These are phyloP conservation scores for Apophysomyces trapeziformis DNA, from an alignment of 371 early-diverging fungal species.

Conservation along the genomic window DNA sequence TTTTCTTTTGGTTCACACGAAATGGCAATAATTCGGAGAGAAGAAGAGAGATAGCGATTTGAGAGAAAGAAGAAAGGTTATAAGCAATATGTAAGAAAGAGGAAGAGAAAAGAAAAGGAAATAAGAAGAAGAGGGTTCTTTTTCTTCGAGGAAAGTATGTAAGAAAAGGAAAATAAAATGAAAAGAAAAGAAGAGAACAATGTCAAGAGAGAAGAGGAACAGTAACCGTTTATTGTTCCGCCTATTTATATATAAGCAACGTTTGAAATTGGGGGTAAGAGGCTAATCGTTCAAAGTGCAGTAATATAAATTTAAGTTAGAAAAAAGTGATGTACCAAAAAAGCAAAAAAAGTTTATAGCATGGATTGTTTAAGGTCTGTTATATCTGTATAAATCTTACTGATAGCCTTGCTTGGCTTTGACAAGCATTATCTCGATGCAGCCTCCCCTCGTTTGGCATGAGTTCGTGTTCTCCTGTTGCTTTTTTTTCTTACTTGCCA, in stretches of 20 bases:
- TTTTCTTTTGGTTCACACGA: not conserved
- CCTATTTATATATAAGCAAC: too few species aligned
- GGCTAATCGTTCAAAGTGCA: too few species aligned
- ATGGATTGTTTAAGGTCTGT: not conserved
- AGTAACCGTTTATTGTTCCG: too few species aligned
- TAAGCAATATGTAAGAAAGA: slow-evolving; percentile 18
- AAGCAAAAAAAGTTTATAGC: too few species aligned
- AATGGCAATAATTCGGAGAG: slow-evolving; percentile 1
- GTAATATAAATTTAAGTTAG: too few species aligned
- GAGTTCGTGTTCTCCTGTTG: not conserved
- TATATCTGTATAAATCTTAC: not conserved
- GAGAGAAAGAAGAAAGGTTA: slow-evolving; percentile 13
- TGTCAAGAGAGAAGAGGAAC: not conserved
- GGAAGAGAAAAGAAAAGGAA: slow-evolving; percentile 19
- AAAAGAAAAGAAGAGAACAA: slow-evolving; percentile 1
- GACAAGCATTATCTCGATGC: not conserved
- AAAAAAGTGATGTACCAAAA: too few species aligned
- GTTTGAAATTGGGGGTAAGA: too few species aligned
- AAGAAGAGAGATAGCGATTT: slow-evolving; percentile 5
- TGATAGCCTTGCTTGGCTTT: not conserved
- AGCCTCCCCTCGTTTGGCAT: not conserved
- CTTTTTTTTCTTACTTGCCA: not conserved
- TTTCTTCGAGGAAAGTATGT: slow-evolving; percentile 9
- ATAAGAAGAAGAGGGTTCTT: not conserved
- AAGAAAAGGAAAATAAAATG: slow-evolving; percentile 5